Conservation (phyloP, 2,329 filamentous ascomycete genomes). For the Paecilomyces variotii region DNA sequence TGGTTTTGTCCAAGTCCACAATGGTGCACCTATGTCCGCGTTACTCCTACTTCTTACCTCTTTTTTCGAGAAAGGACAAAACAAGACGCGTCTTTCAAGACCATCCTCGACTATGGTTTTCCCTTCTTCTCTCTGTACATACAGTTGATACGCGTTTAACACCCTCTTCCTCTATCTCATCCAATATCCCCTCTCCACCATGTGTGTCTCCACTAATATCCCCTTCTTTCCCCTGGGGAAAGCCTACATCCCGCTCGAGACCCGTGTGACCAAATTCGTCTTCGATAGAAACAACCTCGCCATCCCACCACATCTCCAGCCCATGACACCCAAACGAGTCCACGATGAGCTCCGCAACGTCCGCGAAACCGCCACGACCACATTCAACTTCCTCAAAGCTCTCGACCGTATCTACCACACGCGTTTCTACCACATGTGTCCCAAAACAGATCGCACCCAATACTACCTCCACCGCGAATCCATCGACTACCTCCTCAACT, state of each 20-base stretch:
- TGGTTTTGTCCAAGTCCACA: no score
- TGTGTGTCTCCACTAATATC: neutral
- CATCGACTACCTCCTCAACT: slow-evolving; percentile 18
- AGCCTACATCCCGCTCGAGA: slow-evolving; percentile 5
- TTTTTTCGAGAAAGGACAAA: neutral
- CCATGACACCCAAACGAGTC: slow-evolving; percentile 3
- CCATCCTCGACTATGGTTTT: neutral
- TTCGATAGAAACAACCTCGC: slow-evolving; percentile 9
- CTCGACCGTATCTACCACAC: slow-evolving; percentile 10
- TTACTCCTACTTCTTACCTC: neutral
- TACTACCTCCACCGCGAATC: slow-evolving; percentile 12
- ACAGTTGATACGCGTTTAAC: neutral
- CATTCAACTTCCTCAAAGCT: slow-evolving; percentile 8
- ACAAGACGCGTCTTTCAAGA: neutral
- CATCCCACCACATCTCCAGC: slow-evolving; percentile 9
- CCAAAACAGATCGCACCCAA: neutral
- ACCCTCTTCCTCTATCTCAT: no score
- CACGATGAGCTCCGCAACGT: slow-evolving; percentile 8
- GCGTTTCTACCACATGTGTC: slow-evolving; percentile 20
- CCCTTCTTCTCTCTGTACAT: neutral
- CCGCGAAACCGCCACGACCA: slow-evolving; percentile 8
- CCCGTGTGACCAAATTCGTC: neutral
- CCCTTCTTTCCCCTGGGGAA: neutral
- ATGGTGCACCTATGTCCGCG: neutral
- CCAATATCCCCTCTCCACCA: neutral